Percentiles rank a stretch among this genome's conserved stretches.
Conservation (phyloP, 164 flowering plant species). For the Tetrastigma voinierianum region DNA sequence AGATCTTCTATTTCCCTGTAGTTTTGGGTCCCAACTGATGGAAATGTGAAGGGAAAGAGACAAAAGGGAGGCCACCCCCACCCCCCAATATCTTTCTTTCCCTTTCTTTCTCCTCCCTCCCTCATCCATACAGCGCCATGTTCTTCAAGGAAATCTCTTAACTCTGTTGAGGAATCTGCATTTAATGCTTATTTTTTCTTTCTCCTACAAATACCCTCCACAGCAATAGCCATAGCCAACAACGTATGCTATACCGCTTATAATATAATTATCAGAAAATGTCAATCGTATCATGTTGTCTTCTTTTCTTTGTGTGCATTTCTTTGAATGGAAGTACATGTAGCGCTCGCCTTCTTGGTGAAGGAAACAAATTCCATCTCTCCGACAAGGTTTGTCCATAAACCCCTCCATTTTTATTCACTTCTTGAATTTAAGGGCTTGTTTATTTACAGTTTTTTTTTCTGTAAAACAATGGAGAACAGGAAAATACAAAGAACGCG, state of each 20-base stretch:
- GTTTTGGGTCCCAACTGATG: slow-evolving; percentile 16
- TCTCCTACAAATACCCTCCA: slow-evolving; percentile 4
- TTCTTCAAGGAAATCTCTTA: slow-evolving; percentile 17
- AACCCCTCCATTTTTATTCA: not conserved
- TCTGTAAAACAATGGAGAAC: no score
- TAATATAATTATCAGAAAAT: slow-evolving; percentile 6
- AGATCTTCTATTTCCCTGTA: slow-evolving; percentile 8
- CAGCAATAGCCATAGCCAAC: no score
- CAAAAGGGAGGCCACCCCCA: slow-evolving; percentile 26
- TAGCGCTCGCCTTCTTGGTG: slow-evolving; percentile 24
- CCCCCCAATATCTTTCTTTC: slow-evolving; percentile 28
- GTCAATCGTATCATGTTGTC: slow-evolving; percentile 15
- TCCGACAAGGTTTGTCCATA: slow-evolving; percentile 19
- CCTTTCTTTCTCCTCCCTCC: slow-evolving; percentile 13
- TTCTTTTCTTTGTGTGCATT: slow-evolving; percentile 22
- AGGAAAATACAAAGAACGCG: no score
- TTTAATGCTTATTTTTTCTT: slow-evolving; percentile 22
- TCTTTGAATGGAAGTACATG: slow-evolving; percentile 19
- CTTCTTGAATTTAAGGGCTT: not conserved
- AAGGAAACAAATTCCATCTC: slow-evolving; percentile 7
- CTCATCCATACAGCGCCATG: slow-evolving; percentile 31
- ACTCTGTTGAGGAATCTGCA: slow-evolving; percentile 11
- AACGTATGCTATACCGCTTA: not conserved
- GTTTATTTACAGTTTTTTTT: not conserved
- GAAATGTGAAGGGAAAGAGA: slow-evolving; percentile 16